These are phyloP conservation scores for Leccinum longicurvipes DNA, from an alignment of 768 basidiomycete species.

Conservation along the genomic window DNA sequence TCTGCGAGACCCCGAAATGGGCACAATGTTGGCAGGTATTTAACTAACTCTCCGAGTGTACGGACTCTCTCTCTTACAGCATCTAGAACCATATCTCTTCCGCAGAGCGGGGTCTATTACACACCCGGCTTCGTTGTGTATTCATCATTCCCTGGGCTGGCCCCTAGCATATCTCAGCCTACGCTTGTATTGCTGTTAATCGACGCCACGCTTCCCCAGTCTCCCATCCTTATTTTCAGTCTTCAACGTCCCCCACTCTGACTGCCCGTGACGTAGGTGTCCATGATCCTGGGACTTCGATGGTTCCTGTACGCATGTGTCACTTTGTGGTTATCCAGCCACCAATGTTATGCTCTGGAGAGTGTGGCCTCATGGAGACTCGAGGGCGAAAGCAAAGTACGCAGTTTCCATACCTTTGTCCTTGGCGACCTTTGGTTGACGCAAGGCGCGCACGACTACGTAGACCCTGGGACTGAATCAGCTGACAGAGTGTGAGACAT, in stretches of 20 bases:
- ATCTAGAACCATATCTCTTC: neutral
- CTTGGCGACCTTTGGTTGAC: neutral
- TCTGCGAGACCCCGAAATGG: neutral
- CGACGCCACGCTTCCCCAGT: neutral
- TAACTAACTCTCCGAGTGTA: too few species aligned
- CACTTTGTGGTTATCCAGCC: slow-evolving; percentile 1
- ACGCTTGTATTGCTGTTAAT: neutral
- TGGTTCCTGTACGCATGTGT: neutral
- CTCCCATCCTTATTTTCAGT: neutral
- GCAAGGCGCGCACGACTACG: neutral
- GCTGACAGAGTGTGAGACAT: slow-evolving; percentile 15
- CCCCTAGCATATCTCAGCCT: slow-evolving; percentile 1
- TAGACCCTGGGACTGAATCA: neutral
- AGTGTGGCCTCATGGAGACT: slow-evolving; percentile 1
- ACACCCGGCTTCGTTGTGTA: neutral
- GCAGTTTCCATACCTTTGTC: neutral
- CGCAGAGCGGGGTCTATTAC: neutral
- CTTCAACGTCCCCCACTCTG: neutral
- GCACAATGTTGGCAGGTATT: too few species aligned
- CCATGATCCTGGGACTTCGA: slow-evolving; percentile 13
- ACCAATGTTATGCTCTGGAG: slow-evolving; percentile 3
- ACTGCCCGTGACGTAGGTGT: slow-evolving; percentile 1
- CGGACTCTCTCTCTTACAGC: neutral
- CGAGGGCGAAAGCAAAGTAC: slow-evolving; percentile 2
- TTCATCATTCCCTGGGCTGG: slow-evolving; percentile 14